Base-by-base conservation (phyloP, 148 eudicot genomes). In the Amaranthus palmeri region DNA sequence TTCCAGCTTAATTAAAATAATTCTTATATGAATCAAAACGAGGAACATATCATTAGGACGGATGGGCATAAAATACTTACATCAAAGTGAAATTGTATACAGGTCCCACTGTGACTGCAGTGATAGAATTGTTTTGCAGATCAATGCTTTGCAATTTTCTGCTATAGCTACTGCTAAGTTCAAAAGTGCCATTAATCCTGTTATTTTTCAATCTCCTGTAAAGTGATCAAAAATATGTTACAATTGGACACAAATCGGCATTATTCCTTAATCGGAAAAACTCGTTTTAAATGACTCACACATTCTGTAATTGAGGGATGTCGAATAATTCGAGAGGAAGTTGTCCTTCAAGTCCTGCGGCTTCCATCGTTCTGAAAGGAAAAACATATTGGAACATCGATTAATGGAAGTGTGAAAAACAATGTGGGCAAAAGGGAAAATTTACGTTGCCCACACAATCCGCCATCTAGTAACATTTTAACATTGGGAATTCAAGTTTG, bases 261-360 rank as follows among this genome's bases (percentile, higher is more conserved):
- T 17, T 47, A n/a, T 4, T 25, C n/a, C 25, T 6, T 56, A 4
- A 56, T 56, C 6, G 5, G 9, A 56, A 18, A 9, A 5, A 14
- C 2, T 12, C 4, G 8, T 43, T 61, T 25, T 8, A 57, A 5
- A 62, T 0, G 66, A 12, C 96, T 87, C 74, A 95, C 97, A 88
- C 78, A 48, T 80, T 82, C 82, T 88, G 82, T 77, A 93, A 75
- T 8, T 78, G 75, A 72, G 90, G 79, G 55, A 86, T 82, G 83
- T 81, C 67, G 84, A 93, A 93, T 58, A 91, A 72, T 72, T 75
- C 68, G 74, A 49, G 82, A 4, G 98, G 97, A 73, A 93, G 67
- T 60, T 67, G 55, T 79, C 97, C 97, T 69, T 65, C 76, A 70
- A 93, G 84, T 67, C 70, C 76, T 46, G 96, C 84, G 7, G 56